Conservation (phyloP, 2,329 filamentous ascomycete species). For the Dryadomyces quercus-mongolicae region DNA sequence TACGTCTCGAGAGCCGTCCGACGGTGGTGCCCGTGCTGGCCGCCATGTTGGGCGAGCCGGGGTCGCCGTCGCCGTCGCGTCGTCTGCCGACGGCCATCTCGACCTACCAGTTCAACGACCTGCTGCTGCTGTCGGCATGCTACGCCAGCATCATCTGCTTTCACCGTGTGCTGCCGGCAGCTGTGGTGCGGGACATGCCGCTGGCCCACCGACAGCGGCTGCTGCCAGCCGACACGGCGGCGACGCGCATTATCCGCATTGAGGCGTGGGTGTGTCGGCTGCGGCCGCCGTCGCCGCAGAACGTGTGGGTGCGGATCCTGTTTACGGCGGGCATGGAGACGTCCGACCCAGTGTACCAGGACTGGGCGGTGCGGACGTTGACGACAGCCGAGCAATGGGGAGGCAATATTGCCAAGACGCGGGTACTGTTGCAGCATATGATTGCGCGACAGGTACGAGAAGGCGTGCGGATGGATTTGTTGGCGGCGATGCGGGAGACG, state of each 20-base stretch:
- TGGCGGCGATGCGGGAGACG: conserved; percentile 3
- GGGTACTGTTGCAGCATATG: neutral
- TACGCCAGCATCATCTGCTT: conserved; percentile 6
- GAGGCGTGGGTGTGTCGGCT: conserved; percentile 2
- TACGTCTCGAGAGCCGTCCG: conserved; percentile 1
- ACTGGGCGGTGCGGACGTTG: conserved; percentile 9
- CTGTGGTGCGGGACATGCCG: neutral
- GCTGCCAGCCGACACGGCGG: neutral
- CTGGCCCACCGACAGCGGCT: neutral
- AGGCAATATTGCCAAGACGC: conserved; percentile 5
- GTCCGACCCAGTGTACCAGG: conserved; percentile 11
- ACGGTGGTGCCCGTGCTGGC: neutral
- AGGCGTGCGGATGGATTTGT: neutral
- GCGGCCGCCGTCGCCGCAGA: conserved; percentile 5
- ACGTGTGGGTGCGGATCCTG: conserved; percentile 11
- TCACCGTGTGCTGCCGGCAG: neutral
- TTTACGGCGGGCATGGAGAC: conserved; percentile 13
- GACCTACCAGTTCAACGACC: conserved; percentile 2
- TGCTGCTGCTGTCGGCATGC: conserved; percentile 5
- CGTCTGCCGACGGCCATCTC: neutral
- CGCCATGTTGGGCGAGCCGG: neutral
- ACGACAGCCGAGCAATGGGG: conserved; percentile 3
- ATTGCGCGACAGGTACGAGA: neutral
- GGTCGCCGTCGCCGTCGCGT: neutral
- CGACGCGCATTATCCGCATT: conserved; percentile 5